These are phyloP conservation scores for Persicaria tinctoria DNA, from an alignment of 148 eudicot genomes.

Conservation along the genomic window DNA sequence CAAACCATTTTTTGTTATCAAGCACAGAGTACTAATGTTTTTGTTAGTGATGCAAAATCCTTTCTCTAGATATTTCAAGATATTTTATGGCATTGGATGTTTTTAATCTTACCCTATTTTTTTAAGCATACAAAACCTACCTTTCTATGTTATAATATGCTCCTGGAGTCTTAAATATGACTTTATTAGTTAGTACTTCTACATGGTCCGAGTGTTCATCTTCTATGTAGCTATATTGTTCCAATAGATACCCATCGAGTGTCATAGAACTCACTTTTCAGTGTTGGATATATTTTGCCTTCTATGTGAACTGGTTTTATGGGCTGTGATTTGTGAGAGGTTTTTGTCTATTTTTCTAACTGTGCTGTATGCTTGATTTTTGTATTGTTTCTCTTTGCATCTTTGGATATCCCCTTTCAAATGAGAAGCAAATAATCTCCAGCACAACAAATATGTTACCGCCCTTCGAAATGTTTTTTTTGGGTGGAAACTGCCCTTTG, in stretches of 20 bases:
- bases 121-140: neutral
- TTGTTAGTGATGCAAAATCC: neutral
- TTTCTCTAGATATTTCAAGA: neutral
- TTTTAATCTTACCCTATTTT: neutral
- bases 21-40: neutral
- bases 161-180: too few species aligned
- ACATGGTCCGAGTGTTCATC: neutral
- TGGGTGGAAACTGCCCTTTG: neutral
- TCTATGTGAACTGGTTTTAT: too few species aligned
- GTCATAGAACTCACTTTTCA: neutral
- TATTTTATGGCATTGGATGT: neutral
- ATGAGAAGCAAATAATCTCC: neutral
- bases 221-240: too few species aligned
- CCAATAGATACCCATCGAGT: neutral
- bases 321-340: neutral
- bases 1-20: neutral
- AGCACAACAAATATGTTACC: neutral
- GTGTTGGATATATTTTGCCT: neutral
- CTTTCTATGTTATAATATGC: neutral
- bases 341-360: neutral
- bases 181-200: neutral
- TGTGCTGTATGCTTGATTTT: neutral
- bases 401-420: neutral
- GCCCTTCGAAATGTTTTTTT: neutral
- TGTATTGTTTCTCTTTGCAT: neutral